These are phyloP conservation scores for Bryoerythrophyllum caledonicum DNA, from an alignment of 225 moss, liverwort and hornwort species.

Conservation along the genomic window DNA sequence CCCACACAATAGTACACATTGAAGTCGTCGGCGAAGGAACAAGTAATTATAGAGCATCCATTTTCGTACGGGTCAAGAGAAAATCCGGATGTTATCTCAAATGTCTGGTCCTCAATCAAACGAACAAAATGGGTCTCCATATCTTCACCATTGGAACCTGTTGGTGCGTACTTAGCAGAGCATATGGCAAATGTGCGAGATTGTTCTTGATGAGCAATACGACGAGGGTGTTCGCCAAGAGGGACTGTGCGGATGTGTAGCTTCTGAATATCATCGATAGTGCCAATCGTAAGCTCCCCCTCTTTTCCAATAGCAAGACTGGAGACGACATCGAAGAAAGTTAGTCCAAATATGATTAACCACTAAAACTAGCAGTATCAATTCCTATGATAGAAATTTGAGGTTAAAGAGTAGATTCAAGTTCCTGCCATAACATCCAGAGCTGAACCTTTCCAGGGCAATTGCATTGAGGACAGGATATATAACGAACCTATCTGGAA, in stretches of 20 bases:
- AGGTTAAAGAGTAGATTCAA: not conserved
- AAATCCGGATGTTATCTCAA: constrained; percentile 72
- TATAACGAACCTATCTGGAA: constrained; percentile 70
- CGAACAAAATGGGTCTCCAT: constrained; percentile 78
- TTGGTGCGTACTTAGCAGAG: constrained; percentile 64
- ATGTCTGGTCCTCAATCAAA: constrained; percentile 84
- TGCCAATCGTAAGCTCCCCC: constrained; percentile 86
- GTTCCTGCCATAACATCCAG: not conserved
- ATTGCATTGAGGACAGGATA: constrained; percentile 3
- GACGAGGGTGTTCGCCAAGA: constrained; percentile 77
- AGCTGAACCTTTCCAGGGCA: not conserved
- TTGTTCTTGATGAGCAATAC: constrained; percentile 80
- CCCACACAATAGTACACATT: constrained; percentile 86
- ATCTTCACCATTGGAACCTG: constrained; percentile 75
- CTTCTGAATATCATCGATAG: constrained; percentile 88
- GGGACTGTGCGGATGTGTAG: constrained; percentile 82
- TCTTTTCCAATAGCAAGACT: constrained; percentile 86
- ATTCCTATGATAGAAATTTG: not conserved
- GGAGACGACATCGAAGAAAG: constrained; percentile 20
- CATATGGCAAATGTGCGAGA: constrained; percentile 83
- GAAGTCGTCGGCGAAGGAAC: constrained; percentile 73
- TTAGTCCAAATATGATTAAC: not conserved
- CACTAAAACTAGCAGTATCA: not conserved
- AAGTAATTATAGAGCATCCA: constrained; percentile 82
- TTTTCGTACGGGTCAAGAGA: constrained; percentile 83